Conservation (phyloP, 2,329 filamentous ascomycete species). For the Paecilomyces sp. region DNA sequence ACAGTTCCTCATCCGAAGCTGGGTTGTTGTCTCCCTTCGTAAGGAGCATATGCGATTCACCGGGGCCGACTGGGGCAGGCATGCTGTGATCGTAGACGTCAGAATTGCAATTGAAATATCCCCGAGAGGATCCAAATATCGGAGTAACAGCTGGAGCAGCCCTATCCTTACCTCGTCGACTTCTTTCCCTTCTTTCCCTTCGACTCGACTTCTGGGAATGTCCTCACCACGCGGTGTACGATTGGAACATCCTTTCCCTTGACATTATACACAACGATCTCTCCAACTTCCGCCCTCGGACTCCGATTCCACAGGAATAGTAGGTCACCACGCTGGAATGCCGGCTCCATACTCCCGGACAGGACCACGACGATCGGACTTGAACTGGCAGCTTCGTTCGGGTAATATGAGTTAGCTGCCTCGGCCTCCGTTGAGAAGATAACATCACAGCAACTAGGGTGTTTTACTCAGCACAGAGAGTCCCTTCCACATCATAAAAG, state of each 20-base stretch:
- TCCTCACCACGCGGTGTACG: conserved; percentile 82
- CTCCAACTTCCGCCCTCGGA: conserved; percentile 58
- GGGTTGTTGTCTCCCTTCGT: conserved; percentile 98
- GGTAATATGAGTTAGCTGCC: not conserved
- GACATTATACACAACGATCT: conserved; percentile 77
- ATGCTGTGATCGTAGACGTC: conserved; percentile 10
- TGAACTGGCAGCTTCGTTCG: conserved; percentile 53
- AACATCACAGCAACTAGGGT: not conserved
- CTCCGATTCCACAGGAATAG: conserved; percentile 58
- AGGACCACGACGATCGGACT: conserved; percentile 62
- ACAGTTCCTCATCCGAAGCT: conserved; percentile 86
- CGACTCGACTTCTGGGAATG: conserved; percentile 44
- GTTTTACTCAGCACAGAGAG: conserved; percentile 55
- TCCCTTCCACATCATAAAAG: conserved; percentile 94
- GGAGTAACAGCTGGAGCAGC: not conserved
- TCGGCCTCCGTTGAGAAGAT: not conserved
- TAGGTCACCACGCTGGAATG: conserved; percentile 58
- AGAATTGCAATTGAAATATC: not conserved
- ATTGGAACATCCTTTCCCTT: conserved; percentile 94
- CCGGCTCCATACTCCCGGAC: conserved; percentile 62
- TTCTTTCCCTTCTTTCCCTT: conserved; percentile 29
- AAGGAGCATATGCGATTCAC: conserved; percentile 53
- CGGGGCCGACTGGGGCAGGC: conserved; percentile 8
- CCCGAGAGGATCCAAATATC: not conserved
- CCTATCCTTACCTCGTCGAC: conserved; percentile 9